Evolutionary conservation across 495 filamentous ascomycete genomes (phyloP).

Genomic region (Chaetomidium leptoderma): DNA sequence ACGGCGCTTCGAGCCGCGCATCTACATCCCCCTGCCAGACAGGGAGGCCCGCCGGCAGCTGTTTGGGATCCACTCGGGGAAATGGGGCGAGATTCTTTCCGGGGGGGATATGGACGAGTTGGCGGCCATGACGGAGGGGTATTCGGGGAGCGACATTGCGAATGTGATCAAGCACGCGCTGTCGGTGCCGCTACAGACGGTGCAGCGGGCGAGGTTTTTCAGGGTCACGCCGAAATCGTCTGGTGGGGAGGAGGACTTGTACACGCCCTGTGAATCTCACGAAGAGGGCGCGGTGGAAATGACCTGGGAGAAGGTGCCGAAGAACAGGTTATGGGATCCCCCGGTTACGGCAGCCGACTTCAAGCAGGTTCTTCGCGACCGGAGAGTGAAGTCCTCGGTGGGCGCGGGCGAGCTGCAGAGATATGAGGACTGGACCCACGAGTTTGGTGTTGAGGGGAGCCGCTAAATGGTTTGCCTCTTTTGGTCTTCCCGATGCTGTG

Average conservation of each 20-base stretch:
- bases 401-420: constrained; percentile 69
- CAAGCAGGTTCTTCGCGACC: constrained; percentile 65
- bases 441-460: constrained; percentile 84
- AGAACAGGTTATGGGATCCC: constrained; percentile 72
- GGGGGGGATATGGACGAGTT: constrained; percentile 65
- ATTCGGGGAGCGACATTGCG: constrained; percentile 89
- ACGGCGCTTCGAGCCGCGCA: constrained; percentile 83
- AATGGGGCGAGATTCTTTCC: constrained; percentile 61
- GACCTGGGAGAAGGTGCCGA: constrained; percentile 79
- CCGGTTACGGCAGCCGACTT: constrained; percentile 83
- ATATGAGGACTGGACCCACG: constrained; percentile 84
- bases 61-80: constrained; percentile 81
- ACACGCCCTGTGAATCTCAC: constrained; percentile 84
- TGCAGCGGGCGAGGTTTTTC: constrained; percentile 90
- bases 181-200: constrained; percentile 88
- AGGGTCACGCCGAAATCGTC: constrained; percentile 66
- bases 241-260: constrained; percentile 37
- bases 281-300: constrained; percentile 75
- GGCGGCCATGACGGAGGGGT: constrained; percentile 76
- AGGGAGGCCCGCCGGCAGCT: constrained; percentile 77
- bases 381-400: constrained; percentile 74
- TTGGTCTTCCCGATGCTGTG: too few species aligned
- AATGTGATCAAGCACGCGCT: constrained; percentile 89
- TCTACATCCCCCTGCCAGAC: constrained; percentile 88
- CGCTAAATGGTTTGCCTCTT: background rate